These are phyloP conservation scores for Tolypocladium sp. DNA, from an alignment of 2,329 filamentous ascomycete species.

Conservation along the genomic window DNA sequence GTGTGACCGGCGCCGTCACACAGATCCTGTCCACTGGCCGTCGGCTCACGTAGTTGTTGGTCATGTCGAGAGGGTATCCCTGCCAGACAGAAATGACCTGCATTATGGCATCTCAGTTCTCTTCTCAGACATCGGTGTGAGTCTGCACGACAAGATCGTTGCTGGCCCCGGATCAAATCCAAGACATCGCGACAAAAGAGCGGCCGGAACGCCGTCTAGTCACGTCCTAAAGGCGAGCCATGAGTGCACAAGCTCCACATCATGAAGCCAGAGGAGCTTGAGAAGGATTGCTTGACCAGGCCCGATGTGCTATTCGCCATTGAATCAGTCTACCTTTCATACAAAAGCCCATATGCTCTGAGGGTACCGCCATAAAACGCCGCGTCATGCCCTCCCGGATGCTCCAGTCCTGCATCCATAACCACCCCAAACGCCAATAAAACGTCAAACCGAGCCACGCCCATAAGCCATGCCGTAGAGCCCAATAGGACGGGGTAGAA, in stretches of 20 bases:
- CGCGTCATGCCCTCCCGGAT: background rate
- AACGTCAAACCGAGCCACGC: background rate
- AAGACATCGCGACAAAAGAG: background rate
- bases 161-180: background rate
- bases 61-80: no score
- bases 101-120: no score
- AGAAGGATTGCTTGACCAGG: background rate
- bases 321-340: background rate
- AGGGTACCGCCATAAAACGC: constrained; percentile 1
- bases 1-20: no score
- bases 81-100: no score
- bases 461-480: no score
- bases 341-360: background rate
- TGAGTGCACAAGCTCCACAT: background rate
- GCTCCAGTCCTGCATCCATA: background rate
- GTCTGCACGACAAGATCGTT: background rate
- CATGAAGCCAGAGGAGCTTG: background rate
- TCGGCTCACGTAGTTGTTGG: no score
- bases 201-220: background rate
- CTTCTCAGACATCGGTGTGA: no score
- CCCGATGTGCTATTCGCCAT: background rate
- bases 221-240: background rate
- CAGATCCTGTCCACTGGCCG: no score
- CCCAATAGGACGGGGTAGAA: no score
- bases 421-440: background rate